Evolutionary conservation across 176 grass and related monocot genomes (phyloP), one percentile per base, ranked within the genome.

Genomic region (Saccharum officinarum): DNA sequence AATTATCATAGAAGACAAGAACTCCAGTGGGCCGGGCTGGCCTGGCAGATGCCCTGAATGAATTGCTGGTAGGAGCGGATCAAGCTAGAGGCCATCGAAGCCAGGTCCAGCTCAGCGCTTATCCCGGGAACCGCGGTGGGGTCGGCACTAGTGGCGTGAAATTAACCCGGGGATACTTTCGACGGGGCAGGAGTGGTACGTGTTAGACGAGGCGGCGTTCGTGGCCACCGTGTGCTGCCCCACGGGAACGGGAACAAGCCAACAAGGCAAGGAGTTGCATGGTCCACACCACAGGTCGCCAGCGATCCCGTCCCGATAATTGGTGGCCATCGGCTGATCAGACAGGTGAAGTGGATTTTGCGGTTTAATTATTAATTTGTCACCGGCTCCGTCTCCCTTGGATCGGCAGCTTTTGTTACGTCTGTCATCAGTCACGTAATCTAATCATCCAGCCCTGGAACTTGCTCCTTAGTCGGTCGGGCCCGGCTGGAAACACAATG

Each of bases 101-200:
- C 52, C 67, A 26, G 22, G 26, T 80, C 85, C 89, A 91, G 71
- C 85, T 91, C 89, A 84, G 89, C 89, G 22, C 81, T 91, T 88
- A 91, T 91, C 89, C 71, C 65, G 26, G 12, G 59, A 22, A 22
- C 17, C 73, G 6, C 17, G 9, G 45, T 54, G 79, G 64, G 45
- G 65, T 14, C 81, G 26, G 62, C 62, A 71, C 81, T 62, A 8
- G 80, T 87, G 89, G 85, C 15, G 61, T 80, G 61, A 1, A 42
- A 69, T 80, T 22, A 74, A 60, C 50, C 5, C 10, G 13, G 33
- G 18, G 76, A 37, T 57, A 39, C 65, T 79, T 87, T 80, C 30
- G 80, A 77, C n/a, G 2, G 15, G 31, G 23, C 46, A 2, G 20
- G 39, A 54, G 57, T 71, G 79, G 79, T 81, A 54, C 83, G 57